Evolutionary conservation across 352 stramenopile genomes (phyloP).

Genomic region (Blastocystis sp.): DNA sequence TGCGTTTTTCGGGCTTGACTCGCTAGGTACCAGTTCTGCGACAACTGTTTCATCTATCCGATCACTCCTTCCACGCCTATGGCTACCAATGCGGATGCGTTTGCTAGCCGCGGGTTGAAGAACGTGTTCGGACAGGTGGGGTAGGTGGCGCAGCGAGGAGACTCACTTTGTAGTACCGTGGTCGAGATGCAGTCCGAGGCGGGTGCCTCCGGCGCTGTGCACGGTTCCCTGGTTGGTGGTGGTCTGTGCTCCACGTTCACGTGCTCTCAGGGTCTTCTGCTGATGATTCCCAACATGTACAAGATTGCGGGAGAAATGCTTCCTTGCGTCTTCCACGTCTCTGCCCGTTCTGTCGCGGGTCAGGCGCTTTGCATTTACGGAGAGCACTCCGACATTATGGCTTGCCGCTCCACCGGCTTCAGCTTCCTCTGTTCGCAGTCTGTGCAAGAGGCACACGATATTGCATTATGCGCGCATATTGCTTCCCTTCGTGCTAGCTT

Average conservation of each 20-base stretch:
- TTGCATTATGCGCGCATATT: constrained; percentile 84
- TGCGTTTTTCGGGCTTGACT: too few relatives aligned
- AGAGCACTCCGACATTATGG: constrained; percentile 87
- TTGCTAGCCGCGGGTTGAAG: constrained; percentile 72
- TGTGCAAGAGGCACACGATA: constrained; percentile 84
- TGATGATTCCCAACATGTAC: constrained; percentile 89
- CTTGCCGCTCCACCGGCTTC: constrained; percentile 83
- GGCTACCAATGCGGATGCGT: constrained; percentile 75
- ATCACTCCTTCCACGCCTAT: constrained; percentile 75
- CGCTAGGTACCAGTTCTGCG: constrained; percentile 45
- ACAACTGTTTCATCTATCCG: constrained; percentile 74
- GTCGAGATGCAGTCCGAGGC: constrained; percentile 76
- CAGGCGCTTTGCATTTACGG: constrained; percentile 75
- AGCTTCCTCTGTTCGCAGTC: constrained; percentile 83
- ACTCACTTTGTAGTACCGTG: constrained; percentile 1
- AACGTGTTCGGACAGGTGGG: constrained; percentile 75
- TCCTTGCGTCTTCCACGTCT: constrained; percentile 83
- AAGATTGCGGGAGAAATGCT: constrained; percentile 84
- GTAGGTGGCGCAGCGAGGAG: constrained; percentile 69
- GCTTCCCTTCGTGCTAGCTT: constrained; percentile 83
- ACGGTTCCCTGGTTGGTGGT: constrained; percentile 76
- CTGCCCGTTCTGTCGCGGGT: constrained; percentile 76
- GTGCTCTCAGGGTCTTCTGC: constrained; percentile 81
- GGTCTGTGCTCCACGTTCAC: constrained; percentile 85
- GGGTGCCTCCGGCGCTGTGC: constrained; percentile 74